Evolutionary conservation across 1,139 yeast species (phyloP).

Genomic region (Pichia sp.): DNA sequence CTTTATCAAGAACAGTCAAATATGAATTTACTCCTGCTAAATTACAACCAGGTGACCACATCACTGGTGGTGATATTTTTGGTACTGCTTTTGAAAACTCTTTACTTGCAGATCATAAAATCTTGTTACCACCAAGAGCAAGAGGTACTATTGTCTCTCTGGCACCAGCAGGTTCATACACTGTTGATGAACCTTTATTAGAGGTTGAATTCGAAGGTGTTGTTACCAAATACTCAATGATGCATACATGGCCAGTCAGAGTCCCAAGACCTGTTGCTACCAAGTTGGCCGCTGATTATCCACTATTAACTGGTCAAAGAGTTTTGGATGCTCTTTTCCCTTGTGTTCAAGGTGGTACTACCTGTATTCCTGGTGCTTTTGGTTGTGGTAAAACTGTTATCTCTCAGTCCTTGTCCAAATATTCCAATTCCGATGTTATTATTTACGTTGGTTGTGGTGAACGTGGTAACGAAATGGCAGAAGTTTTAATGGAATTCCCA

Average conservation of each 20-base stretch:
- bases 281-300: constrained; percentile 86
- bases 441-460: constrained; percentile 92
- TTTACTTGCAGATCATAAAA: constrained; percentile 83
- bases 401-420: constrained; percentile 94
- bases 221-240: constrained; percentile 77
- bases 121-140: constrained; percentile 94
- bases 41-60: constrained; percentile 90
- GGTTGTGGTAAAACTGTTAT: constrained; percentile 99
- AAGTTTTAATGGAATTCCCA: constrained; percentile 99
- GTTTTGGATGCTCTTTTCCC: constrained; percentile 97
- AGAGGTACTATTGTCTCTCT: constrained; percentile 92
- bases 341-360: constrained; percentile 99
- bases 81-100: constrained; percentile 94
- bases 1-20: constrained; percentile 69
- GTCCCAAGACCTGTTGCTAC: constrained; percentile 98
- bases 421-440: constrained; percentile 93
- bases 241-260: constrained; percentile 99
- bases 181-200: constrained; percentile 78
- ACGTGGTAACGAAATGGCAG: constrained; percentile 98
- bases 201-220: constrained; percentile 95
- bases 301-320: constrained; percentile 96
- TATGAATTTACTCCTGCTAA: constrained; percentile 81
- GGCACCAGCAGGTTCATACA: constrained; percentile 86
- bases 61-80: constrained; percentile 95
- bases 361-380: constrained; percentile 99